Conservation (phyloP, 768 basidiomycete genomes). For the Suillus occidentalis region DNA sequence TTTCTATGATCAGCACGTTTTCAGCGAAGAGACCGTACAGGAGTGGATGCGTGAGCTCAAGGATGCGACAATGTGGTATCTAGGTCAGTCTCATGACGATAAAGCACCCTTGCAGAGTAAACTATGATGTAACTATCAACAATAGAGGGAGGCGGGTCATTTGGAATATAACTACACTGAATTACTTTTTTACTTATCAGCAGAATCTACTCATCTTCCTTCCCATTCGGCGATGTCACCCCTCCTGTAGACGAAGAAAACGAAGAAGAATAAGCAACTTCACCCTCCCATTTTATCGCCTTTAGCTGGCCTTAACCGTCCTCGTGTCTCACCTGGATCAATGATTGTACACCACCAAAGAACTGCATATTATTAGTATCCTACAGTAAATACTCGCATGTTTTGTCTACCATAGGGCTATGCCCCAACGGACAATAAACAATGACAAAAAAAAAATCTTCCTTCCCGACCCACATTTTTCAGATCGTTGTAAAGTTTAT, state of each 20-base stretch:
- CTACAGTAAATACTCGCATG: too few relatives aligned
- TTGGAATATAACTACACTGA: constrained; percentile 1
- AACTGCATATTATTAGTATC: too few relatives aligned
- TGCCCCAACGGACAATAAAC: too few relatives aligned
- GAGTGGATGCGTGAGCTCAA: constrained; percentile 48
- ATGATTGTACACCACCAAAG: too few relatives aligned
- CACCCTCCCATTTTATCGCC: too few relatives aligned
- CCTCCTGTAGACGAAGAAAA: too few relatives aligned
- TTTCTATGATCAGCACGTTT: constrained; percentile 46
- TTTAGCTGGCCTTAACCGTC: too few relatives aligned
- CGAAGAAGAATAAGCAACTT: too few relatives aligned
- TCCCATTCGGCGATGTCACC: too few relatives aligned
- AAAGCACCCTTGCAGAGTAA: background rate
- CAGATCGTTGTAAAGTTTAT: constrained; percentile 73
- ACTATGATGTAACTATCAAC: background rate
- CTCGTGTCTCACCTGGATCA: too few relatives aligned
- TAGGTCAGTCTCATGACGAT: constrained; percentile 13
- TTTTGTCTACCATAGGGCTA: too few relatives aligned
- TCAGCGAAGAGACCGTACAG: constrained; percentile 33
- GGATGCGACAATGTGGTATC: constrained; percentile 27
- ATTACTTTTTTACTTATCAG: background rate
- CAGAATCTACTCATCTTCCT: constrained; percentile 32
- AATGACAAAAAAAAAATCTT: too few relatives aligned
- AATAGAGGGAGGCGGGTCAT: background rate
- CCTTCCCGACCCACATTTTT: constrained; percentile 74